Evolutionary conservation across 208 protist species (phyloP).

Genomic region (Crithidia thermophila): DNA sequence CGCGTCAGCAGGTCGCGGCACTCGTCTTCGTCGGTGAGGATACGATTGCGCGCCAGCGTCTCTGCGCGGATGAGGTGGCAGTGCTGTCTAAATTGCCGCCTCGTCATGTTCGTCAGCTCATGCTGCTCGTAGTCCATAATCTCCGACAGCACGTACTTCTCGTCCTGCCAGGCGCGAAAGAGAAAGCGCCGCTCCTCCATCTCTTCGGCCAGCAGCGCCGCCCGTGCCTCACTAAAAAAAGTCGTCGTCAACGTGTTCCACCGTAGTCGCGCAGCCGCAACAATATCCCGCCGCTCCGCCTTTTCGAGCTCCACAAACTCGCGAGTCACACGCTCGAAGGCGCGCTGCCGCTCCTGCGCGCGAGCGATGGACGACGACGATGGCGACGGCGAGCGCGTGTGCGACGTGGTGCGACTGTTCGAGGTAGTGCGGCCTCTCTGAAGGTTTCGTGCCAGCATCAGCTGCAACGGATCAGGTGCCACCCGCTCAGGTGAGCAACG

Average conservation of each 20-base stretch:
- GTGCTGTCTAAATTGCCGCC: constrained; percentile 9
- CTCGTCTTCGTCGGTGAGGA: constrained; percentile 8
- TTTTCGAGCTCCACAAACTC: constrained; percentile 7
- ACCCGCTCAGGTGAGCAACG: not conserved
- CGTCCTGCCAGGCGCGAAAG: constrained; percentile 24
- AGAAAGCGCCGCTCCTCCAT: constrained; percentile 4
- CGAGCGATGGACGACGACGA: not conserved
- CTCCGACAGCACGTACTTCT: not conserved
- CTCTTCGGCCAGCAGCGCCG: constrained; percentile 1
- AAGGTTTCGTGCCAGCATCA: constrained; percentile 23
- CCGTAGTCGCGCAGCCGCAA: not conserved
- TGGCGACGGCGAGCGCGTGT: not conserved
- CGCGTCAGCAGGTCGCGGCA: constrained; percentile 18
- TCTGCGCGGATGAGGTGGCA: constrained; percentile 19
- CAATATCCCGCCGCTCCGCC: constrained; percentile 2
- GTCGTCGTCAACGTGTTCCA: not conserved
- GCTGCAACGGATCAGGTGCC: constrained; percentile 16
- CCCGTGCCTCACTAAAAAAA: not conserved
- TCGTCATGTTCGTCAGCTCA: constrained; percentile 4
- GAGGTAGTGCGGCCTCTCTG: not conserved
- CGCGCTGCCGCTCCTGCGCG: not conserved
- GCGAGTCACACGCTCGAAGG: not conserved
- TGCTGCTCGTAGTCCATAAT: constrained; percentile 2
- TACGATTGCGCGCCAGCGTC: constrained; percentile 4
- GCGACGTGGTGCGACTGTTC: not conserved